A percentile compares a stretch with the other conserved stretches of the same genome.
These are phyloP conservation scores for Fusarium kyushuense DNA, from an alignment of 2,329 filamentous ascomycete genomes.

Conservation along the genomic window DNA sequence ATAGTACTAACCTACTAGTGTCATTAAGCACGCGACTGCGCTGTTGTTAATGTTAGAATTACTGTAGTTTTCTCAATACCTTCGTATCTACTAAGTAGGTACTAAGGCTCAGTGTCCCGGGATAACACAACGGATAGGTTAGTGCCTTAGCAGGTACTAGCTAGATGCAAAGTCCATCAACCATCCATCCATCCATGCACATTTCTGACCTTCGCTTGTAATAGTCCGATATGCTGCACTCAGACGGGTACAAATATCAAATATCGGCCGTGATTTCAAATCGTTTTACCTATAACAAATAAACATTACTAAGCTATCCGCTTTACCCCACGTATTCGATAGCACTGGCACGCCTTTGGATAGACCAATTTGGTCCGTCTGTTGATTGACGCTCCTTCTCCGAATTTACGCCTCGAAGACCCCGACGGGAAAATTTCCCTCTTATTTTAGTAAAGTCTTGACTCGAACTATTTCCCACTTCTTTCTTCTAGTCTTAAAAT, in stretches of 20 bases:
- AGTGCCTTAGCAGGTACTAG: too few relatives aligned
- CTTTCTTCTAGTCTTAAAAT: background rate
- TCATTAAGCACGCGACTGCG: conserved; percentile 30
- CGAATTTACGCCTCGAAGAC: conserved; percentile 44
- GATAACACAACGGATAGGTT: background rate
- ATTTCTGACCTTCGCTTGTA: background rate
- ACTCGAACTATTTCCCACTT: conserved; percentile 7
- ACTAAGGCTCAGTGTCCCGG: background rate
- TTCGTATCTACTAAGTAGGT: too few relatives aligned
- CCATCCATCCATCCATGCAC: background rate
- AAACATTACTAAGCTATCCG: conserved; percentile 34
- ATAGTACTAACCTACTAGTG: too few relatives aligned
- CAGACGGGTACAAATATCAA: conserved; percentile 7
- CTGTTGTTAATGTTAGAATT: conserved; percentile 20
- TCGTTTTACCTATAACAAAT: background rate
- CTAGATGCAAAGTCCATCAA: background rate
- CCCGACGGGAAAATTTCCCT: conserved; percentile 43
- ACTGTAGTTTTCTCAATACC: background rate
- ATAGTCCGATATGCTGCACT: conserved; percentile 5
- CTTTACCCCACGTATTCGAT: conserved; percentile 31
- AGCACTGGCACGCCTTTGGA: conserved; percentile 27
- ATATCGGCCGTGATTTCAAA: conserved; percentile 15
- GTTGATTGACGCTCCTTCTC: conserved; percentile 35
- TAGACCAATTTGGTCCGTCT: conserved; percentile 42
- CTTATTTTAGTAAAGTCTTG: conserved; percentile 22